Percentiles rank a stretch among this genome's conserved stretches.
These are phyloP conservation scores for Pseudogymnoascus sp. DNA, from an alignment of 2,329 filamentous ascomycete species.

Conservation along the genomic window DNA sequence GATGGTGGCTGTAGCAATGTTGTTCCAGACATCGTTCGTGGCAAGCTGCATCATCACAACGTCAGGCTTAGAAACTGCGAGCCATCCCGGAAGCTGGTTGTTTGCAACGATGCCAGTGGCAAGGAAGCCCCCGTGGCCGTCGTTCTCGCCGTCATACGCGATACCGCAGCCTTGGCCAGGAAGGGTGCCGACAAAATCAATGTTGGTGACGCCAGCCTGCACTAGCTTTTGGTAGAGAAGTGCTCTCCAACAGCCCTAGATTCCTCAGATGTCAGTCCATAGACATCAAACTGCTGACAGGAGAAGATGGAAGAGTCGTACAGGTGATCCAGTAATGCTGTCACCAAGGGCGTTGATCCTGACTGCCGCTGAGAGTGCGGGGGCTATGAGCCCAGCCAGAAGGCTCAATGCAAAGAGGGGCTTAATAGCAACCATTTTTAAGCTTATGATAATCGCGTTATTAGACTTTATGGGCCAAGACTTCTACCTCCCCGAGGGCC, in stretches of 20 bases:
- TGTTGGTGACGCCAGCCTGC: conserved; percentile 29
- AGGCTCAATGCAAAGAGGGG: background rate
- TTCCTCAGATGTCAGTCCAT: background rate
- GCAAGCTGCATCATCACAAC: conserved; percentile 43
- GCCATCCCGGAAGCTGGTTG: conserved; percentile 36
- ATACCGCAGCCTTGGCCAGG: conserved; percentile 33
- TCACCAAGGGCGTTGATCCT: conserved; percentile 3
- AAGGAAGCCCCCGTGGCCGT: conserved; percentile 39
- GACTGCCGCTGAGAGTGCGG: background rate
- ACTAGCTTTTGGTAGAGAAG: conserved; percentile 31
- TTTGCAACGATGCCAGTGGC: conserved; percentile 36
- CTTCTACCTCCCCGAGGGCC: background rate
- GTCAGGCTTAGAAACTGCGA: conserved; percentile 35
- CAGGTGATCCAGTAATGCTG: conserved; percentile 6
- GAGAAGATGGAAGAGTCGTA: background rate
- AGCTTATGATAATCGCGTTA: background rate
- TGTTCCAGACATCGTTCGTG: conserved; percentile 38
- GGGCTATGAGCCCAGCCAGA: background rate
- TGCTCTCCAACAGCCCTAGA: conserved; percentile 31
- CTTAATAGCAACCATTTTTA: background rate
- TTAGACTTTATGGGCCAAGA: background rate
- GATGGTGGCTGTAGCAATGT: conserved; percentile 31
- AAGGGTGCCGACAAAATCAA: conserved; percentile 34
- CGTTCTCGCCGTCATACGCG: conserved; percentile 38
- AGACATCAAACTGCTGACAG: background rate